Base-by-base conservation (phyloP, 106 monocot genomes). In the Allium cepa region DNA sequence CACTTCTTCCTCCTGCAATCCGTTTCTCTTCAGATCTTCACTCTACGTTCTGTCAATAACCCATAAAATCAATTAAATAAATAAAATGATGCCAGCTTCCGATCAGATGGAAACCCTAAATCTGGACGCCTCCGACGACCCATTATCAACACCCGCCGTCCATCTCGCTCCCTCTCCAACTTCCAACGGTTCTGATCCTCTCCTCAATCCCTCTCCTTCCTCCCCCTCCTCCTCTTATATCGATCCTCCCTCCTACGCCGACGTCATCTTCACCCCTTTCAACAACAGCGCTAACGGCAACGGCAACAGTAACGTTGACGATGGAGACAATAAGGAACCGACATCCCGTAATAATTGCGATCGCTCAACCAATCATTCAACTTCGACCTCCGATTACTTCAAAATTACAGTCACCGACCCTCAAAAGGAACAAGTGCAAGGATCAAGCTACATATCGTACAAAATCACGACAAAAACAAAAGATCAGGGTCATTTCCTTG, bases 181-280 rank as follows among this genome's bases (percentile, higher is more conserved):
- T 22, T 59, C 62, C 67, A 48, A 49, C 51, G 50, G 36, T 68
- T 22, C 17, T 76, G 56, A 26, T 36, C 71, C 72, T 67, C 72
- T 67, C 67, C 80, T 49, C 66, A 26, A 17, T 16, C 67, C 52
- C 47, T 62, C 47, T 16, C 58, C 53, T 9, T 46, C 63, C 53
- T 70, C 75, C 51, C 65, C 85, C 11, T 63, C 81, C 52, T 56
- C 74, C 61, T 69, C 85, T 60, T 85, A 72, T 75, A 79, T 85
- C 27, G 92, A 93, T 36, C 92, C 92, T 48, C 92, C 92, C 0
- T 83, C 92, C 67, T 93, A 93, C 74, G 85, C 92, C 50, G 88
- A 93, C 71, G 85, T 78, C 60, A 59, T 85, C 55, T 83, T 77
- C 78, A 76, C 67, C 56, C 69, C 84, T 64, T 64, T 71, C 71